These are phyloP conservation scores for Diaporthe humulicola DNA, from an alignment of 2,329 filamentous ascomycete species.

Conservation along the genomic window DNA sequence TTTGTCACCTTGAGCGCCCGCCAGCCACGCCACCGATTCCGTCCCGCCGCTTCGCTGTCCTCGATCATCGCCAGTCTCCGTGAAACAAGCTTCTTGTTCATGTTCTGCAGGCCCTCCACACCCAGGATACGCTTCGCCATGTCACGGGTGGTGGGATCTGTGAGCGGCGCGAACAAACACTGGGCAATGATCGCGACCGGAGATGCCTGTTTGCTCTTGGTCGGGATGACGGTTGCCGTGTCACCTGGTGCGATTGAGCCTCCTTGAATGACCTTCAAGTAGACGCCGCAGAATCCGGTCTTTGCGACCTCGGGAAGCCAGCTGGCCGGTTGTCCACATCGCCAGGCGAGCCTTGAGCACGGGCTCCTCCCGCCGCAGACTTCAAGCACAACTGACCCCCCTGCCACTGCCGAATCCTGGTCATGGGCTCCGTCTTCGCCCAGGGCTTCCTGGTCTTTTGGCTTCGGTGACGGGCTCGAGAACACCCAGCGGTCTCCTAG, in stretches of 20 bases:
- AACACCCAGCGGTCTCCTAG: not conserved
- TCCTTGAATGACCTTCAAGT: not conserved
- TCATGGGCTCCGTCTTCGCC: not conserved
- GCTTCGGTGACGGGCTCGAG: not conserved
- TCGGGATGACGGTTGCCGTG: not conserved
- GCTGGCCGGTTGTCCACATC: not conserved
- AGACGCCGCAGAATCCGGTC: conserved; percentile 1
- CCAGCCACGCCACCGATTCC: not conserved
- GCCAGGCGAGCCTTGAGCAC: not conserved
- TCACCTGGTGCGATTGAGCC: not conserved
- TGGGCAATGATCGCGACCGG: not conserved
- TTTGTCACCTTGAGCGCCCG: not conserved
- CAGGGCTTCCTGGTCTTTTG: not conserved
- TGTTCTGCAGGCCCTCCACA: not conserved
- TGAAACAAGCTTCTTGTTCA: not conserved
- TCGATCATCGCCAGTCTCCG: conserved; percentile 3
- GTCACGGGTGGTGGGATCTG: not conserved
- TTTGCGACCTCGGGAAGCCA: not conserved
- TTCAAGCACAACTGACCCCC: not conserved
- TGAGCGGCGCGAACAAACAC: not conserved
- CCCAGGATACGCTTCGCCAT: not conserved
- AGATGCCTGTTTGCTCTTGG: not conserved
- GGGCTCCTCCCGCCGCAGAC: not conserved
- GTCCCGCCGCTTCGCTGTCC: not conserved
- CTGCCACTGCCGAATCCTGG: not conserved